phyloP scores from a whole-genome alignment of 345 rosid species.

The Mallotus nudiflorus region DNA sequence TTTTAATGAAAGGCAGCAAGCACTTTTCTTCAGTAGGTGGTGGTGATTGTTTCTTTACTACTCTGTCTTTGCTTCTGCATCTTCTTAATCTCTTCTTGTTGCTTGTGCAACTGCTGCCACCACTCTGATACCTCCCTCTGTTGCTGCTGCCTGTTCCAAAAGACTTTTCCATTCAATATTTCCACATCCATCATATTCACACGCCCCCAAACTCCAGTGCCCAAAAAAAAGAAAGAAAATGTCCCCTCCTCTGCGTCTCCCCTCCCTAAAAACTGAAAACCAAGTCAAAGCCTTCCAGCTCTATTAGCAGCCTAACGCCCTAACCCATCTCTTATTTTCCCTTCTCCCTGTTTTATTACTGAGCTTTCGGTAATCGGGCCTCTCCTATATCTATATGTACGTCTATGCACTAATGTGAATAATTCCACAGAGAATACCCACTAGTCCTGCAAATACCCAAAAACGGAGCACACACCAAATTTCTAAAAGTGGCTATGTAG shows the following conservation, averaged over 20 bases:
- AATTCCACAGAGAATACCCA: conserved; percentile 2
- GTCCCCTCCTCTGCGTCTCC: too few relatives aligned
- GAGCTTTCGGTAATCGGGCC: conserved; percentile 36
- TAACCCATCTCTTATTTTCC: conserved; percentile 48
- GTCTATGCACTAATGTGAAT: conserved; percentile 12
- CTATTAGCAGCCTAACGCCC: conserved; percentile 45
- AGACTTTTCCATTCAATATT: conserved; percentile 49
- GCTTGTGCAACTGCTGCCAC: conserved; percentile 47
- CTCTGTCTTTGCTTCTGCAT: conserved; percentile 10
- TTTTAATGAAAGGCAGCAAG: conserved; percentile 28
- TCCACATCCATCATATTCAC: conserved; percentile 42
- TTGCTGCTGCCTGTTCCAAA: conserved; percentile 42
- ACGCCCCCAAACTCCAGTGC: too few relatives aligned
- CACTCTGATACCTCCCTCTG: conserved; percentile 39
- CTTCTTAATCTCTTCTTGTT: conserved; percentile 35
- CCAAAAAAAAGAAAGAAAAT: too few relatives aligned
- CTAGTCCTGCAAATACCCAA: conserved; percentile 24
- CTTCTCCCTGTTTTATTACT: conserved; percentile 8
- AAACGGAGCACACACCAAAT: conserved; percentile 8
- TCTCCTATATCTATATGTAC: conserved; percentile 14
- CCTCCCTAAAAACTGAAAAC: conserved; percentile 24
- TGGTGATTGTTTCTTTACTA: conserved; percentile 14
- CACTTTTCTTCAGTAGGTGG: conserved; percentile 22
- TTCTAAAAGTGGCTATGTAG: conserved; percentile 28
- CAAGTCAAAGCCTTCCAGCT: conserved; percentile 17